Percentiles rank a stretch among this genome's conserved stretches.
Conservation (phyloP, 495 filamentous ascomycete genomes). For the Talaromyces wortmannii region DNA sequence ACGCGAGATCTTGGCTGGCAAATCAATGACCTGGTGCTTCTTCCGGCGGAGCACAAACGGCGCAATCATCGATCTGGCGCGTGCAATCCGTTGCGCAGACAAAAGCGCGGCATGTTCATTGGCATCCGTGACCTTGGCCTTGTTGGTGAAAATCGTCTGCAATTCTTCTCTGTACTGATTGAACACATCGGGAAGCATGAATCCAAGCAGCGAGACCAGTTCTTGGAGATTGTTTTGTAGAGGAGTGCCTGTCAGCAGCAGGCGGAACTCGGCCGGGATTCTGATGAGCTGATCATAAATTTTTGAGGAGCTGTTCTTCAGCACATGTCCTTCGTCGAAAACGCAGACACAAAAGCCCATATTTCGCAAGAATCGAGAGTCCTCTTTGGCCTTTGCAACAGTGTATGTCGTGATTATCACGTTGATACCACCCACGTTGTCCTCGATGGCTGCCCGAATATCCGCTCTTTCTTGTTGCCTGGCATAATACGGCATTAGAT, state of each 20-base stretch:
- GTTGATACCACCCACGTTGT: constrained; percentile 59
- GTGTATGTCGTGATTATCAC: constrained; percentile 91
- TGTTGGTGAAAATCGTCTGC: constrained; percentile 79
- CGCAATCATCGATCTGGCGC: constrained; percentile 86
- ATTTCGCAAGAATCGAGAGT: constrained; percentile 63
- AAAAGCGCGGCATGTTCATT: constrained; percentile 66
- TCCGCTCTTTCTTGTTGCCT: constrained; percentile 52
- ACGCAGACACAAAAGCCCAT: constrained; percentile 62
- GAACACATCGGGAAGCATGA: constrained; percentile 85
- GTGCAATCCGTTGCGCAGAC: constrained; percentile 74
- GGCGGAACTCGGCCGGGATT: constrained; percentile 68
- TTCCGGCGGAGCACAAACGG: constrained; percentile 91
- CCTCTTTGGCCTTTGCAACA: constrained; percentile 54
- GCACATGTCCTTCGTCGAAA: constrained; percentile 86
- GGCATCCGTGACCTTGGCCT: constrained; percentile 73
- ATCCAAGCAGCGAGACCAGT: constrained; percentile 77
- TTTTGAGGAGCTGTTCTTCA: constrained; percentile 80
- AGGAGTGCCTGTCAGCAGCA: constrained; percentile 88
- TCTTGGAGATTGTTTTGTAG: constrained; percentile 95
- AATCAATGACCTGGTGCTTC: constrained; percentile 88
- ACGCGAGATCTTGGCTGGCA: constrained; percentile 73
- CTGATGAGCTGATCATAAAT: constrained; percentile 74
- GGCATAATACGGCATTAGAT: constrained; percentile 77
- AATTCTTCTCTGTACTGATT: constrained; percentile 64
- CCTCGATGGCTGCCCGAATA: constrained; percentile 59